Evolutionary conservation across 805 yeast species (phyloP), one percentile per base, ranked within the genome.

Genomic region (Ogataea nonfermentans): DNA sequence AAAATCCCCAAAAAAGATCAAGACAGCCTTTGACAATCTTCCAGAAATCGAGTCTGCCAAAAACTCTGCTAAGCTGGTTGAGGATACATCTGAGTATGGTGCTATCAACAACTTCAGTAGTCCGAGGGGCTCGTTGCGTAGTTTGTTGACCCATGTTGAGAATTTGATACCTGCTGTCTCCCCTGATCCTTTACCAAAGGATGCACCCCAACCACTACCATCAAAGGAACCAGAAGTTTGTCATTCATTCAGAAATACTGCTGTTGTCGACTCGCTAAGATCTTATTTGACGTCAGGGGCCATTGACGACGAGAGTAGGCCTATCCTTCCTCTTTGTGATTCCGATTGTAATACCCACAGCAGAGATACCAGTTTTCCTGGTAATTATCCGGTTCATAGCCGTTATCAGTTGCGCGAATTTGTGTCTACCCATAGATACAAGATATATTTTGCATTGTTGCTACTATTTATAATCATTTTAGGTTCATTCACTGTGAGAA

Each of bases 1-100:
- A 9, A 46, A 40, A 23, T 46, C 50, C 8, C 53, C 53, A 9
- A 43, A 44, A 22, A 49, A 49, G 30, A 49, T 49, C 11, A 41
- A 39, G 19, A 49, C 53, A 1, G 53, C 53, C 6, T 49, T 49
- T 38, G 53, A 49, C 32, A 35, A 41, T 19, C 24, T 48, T 25
- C 29, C 46, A 12, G 48, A 37, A 4, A 15, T 36, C 1, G 48
- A 37, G 13, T 34, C 31, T 11, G 46, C 40, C 6, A 29, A 24
- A 23, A 24, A 27, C 6, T 20, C 36, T 13, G 35, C 30, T 12
- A 29, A 24, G 16, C 14, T 6, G 12, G 32, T 20, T 12, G 34
- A 16, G 12, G 42, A 27, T 15, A 10, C 19, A 3, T 8, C 30
- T 3, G 31, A 34, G 9, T 44, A 41, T 13, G 48, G 48, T 6